These are phyloP conservation scores for Thelonectria discophora DNA, from an alignment of 2,329 filamentous ascomycete genomes.

Conservation along the genomic window DNA sequence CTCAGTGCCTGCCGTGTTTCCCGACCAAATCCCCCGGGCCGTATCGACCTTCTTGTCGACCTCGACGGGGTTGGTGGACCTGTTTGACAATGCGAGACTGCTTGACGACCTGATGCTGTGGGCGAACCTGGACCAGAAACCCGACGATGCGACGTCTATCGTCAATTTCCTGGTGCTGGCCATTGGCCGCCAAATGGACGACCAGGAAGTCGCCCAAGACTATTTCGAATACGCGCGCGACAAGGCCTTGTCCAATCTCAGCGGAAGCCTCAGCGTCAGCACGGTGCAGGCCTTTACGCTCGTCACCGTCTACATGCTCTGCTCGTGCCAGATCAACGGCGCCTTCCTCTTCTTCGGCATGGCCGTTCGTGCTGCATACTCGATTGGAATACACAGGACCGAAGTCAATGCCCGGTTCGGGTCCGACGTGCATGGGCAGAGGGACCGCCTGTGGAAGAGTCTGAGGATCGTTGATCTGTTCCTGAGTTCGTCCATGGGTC, in stretches of 20 bases:
- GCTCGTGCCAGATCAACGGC: constrained; percentile 64
- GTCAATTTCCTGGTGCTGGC: constrained; percentile 61
- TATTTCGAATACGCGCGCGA: constrained; percentile 62
- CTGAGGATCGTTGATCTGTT: constrained; percentile 62
- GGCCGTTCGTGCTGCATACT: constrained; percentile 61
- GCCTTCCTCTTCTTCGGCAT: constrained; percentile 64
- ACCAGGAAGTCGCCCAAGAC: constrained; percentile 52
- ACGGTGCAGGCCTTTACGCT: constrained; percentile 62
- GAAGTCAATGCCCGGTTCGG: constrained; percentile 64
- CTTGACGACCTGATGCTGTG: constrained; percentile 53
- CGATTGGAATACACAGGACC: constrained; percentile 61
- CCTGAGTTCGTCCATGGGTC: constrained; percentile 62
- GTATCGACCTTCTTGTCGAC: constrained; percentile 51
- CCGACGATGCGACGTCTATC: constrained; percentile 51
- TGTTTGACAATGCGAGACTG: constrained; percentile 56
- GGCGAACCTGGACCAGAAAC: constrained; percentile 47
- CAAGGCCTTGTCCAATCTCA: constrained; percentile 55
- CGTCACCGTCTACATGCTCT: constrained; percentile 63
- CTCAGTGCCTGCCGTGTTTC: constrained; percentile 42
- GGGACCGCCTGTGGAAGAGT: constrained; percentile 64
- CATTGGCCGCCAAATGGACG: constrained; percentile 55
- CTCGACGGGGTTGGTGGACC: constrained; percentile 58
- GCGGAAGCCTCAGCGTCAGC: constrained; percentile 57
- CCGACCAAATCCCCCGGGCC: constrained; percentile 40
- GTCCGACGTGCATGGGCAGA: constrained; percentile 51